Evolutionary conservation across 2,329 filamentous ascomycete species (phyloP).

Genomic region (Plectosphaerella cucumerina): DNA sequence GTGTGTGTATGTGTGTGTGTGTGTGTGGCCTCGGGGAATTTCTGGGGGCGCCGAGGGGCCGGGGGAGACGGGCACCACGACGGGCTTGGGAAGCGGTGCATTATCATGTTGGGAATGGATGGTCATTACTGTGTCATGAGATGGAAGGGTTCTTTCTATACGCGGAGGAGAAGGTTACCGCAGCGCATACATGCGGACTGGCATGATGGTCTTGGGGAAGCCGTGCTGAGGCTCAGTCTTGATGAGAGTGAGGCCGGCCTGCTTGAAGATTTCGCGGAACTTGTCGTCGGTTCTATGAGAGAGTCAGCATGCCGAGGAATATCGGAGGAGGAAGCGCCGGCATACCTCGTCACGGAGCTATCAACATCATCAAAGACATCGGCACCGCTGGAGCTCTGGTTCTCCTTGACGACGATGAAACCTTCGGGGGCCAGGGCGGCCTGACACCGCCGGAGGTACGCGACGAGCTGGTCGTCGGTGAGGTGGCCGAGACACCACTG

Average conservation of each 20-base stretch:
- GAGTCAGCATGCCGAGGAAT: constrained; percentile 6
- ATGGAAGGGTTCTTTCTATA: too few species aligned
- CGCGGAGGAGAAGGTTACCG: constrained; percentile 23
- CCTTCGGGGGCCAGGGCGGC: constrained; percentile 24
- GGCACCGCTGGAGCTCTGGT: constrained; percentile 50
- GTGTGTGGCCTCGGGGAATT: too few species aligned
- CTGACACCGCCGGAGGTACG: constrained; percentile 61
- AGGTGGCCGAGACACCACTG: constrained; percentile 90
- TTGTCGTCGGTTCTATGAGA: constrained; percentile 60
- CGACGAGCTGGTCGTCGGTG: constrained; percentile 66
- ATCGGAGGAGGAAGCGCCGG: neutral
- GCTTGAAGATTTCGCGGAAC: constrained; percentile 64
- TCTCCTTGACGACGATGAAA: constrained; percentile 55
- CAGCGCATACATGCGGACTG: constrained; percentile 76
- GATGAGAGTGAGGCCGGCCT: constrained; percentile 65
- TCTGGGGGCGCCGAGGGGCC: too few species aligned
- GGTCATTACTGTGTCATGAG: too few species aligned
- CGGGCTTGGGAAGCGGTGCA: too few species aligned
- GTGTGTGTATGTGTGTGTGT: too few species aligned
- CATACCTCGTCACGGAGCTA: constrained; percentile 11
- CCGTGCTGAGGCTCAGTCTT: constrained; percentile 69
- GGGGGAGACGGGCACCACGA: too few species aligned
- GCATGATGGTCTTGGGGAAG: constrained; percentile 58
- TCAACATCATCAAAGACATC: constrained; percentile 51
- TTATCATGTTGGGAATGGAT: too few species aligned